Evolutionary conservation across 805 yeast species (phyloP).

Genomic region (Wickerhamiella domercqiae): DNA sequence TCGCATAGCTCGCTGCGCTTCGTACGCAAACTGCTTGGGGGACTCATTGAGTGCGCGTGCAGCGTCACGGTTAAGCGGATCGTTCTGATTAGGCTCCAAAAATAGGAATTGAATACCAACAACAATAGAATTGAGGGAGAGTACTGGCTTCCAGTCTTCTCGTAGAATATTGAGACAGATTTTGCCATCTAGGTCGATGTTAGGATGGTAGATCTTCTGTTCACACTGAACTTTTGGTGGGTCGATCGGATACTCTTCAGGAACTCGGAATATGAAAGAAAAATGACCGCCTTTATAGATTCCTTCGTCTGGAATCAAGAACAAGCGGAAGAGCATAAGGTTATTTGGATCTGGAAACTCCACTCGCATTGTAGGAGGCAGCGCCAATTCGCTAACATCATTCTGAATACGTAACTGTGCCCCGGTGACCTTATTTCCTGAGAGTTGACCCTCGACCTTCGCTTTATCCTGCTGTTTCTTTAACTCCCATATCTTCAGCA

Average conservation of each 20-base stretch:
- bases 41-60: slow-evolving; percentile 38
- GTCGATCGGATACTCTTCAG: slow-evolving; percentile 72
- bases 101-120: slow-evolving; percentile 77
- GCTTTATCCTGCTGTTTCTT: slow-evolving; percentile 41
- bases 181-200: slow-evolving; percentile 79
- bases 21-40: slow-evolving; percentile 34
- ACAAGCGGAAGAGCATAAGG: slow-evolving; percentile 45
- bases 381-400: slow-evolving; percentile 50
- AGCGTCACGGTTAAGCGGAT: slow-evolving; percentile 85
- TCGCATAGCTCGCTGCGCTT: slow-evolving; percentile 49
- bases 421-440: slow-evolving; percentile 30
- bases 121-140: slow-evolving; percentile 63
- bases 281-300: slow-evolving; percentile 56
- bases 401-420: slow-evolving; percentile 67
- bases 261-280: slow-evolving; percentile 47
- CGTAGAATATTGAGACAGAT: slow-evolving; percentile 81
- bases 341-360: slow-evolving; percentile 38
- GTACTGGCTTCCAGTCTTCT: slow-evolving; percentile 94
- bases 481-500: slow-evolving; percentile 44
- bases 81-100: slow-evolving; percentile 80
- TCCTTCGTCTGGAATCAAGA: slow-evolving; percentile 56
- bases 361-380: slow-evolving; percentile 42
- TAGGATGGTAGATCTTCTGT: slow-evolving; percentile 78
- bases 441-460: slow-evolving; percentile 21
- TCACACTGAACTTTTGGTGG: slow-evolving; percentile 73